A percentile compares a stretch with the other conserved stretches of the same genome.
Conservation (phyloP, 306 rosid species). For the Begonia loranthoides region DNA sequence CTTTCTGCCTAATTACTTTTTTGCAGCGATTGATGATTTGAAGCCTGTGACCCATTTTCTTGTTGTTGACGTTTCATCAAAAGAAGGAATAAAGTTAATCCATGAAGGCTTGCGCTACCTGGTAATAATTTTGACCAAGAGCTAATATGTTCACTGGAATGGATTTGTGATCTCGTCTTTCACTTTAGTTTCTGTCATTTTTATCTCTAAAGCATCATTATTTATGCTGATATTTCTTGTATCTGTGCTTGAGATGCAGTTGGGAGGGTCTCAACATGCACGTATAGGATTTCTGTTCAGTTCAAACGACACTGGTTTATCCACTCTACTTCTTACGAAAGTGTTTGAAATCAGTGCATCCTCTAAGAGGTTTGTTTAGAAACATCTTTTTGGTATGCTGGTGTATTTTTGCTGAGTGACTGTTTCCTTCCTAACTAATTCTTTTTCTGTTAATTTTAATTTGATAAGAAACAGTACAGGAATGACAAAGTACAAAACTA, state of each 20-base stretch:
- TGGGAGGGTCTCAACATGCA: conserved; percentile 53
- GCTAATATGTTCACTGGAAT: conserved; percentile 9
- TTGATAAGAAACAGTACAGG: too few species aligned
- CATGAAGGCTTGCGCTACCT: conserved; percentile 69
- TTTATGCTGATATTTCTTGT: conserved; percentile 3
- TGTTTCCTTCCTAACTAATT: not conserved
- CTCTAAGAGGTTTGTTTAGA: conserved; percentile 51
- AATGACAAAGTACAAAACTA: too few species aligned
- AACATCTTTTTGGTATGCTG: conserved; percentile 2
- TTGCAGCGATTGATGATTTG: conserved; percentile 70
- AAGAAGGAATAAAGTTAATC: conserved; percentile 64
- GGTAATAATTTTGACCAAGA: conserved; percentile 31
- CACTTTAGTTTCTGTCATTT: conserved; percentile 5
- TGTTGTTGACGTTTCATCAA: conserved; percentile 53
- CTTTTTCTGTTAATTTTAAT: not conserved
- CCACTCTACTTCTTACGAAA: conserved; percentile 50
- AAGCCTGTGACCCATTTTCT: conserved; percentile 91
- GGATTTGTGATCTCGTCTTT: conserved; percentile 4
- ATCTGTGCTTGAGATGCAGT: conserved; percentile 34
- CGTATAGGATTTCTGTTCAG: conserved; percentile 69
- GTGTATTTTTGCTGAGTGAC: not conserved
- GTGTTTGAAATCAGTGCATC: conserved; percentile 57
- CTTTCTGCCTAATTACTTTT: conserved; percentile 9
- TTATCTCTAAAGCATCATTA: conserved; percentile 9
- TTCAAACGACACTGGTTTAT: conserved; percentile 37